Evolutionary conservation across 441 rosid genomes (phyloP).

Genomic region (Corymbia citriodora): DNA sequence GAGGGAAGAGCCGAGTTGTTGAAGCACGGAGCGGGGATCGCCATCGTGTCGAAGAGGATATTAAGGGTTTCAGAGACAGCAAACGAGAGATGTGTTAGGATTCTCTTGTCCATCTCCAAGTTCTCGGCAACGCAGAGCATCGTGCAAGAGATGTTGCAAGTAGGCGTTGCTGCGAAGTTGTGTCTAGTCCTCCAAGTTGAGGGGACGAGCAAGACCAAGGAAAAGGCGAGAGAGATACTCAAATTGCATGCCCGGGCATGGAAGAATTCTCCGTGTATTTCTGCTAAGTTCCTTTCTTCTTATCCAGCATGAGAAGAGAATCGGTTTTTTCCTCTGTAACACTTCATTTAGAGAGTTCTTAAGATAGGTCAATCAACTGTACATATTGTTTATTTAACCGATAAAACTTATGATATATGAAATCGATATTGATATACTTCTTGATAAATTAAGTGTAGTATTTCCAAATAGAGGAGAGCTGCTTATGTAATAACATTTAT

Average conservation of each 20-base stretch:
- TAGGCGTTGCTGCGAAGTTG: conserved; percentile 77
- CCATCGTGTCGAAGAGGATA: conserved; percentile 76
- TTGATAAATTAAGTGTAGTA: background rate
- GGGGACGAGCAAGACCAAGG: conserved; percentile 41
- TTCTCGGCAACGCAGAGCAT: conserved; percentile 45
- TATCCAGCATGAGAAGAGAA: conserved; percentile 36
- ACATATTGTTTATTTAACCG: background rate
- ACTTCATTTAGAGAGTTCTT: background rate
- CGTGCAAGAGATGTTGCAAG: conserved; percentile 68
- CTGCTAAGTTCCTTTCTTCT: conserved; percentile 33
- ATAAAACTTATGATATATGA: background rate
- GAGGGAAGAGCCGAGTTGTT: conserved; percentile 33
- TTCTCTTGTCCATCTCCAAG: conserved; percentile 51
- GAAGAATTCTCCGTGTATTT: conserved; percentile 76
- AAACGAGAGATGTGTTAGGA: conserved; percentile 69
- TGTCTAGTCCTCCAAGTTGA: conserved; percentile 70
- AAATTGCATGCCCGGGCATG: conserved; percentile 62
- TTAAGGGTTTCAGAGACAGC: conserved; percentile 67
- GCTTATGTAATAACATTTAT: background rate
- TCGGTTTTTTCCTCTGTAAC: background rate
- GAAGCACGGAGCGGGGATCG: conserved; percentile 64
- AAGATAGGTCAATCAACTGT: background rate
- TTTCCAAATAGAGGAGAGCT: background rate
- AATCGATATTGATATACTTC: background rate
- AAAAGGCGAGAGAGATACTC: conserved; percentile 62